Conservation (phyloP, 176 grass and related monocot genomes). For the Secale cereale region DNA sequence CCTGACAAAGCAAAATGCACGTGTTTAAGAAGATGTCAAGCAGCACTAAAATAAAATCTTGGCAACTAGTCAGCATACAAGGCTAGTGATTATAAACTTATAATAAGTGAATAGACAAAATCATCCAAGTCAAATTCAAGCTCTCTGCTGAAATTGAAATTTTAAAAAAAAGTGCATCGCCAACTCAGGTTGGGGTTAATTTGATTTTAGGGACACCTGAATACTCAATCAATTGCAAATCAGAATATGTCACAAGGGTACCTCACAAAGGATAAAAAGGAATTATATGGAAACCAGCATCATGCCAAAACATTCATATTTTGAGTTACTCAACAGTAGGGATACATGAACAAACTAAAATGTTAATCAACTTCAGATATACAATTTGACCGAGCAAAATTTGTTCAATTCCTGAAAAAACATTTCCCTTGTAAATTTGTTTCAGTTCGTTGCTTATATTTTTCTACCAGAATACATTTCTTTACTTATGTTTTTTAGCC, state of each 20-base stretch:
- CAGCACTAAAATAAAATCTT: background rate
- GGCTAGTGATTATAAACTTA: background rate
- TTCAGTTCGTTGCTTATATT: background rate
- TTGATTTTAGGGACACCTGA: background rate
- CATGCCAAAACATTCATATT: background rate
- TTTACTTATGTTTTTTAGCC: background rate
- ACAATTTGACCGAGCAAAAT: background rate
- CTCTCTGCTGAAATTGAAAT: background rate
- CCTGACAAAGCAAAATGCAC: conserved; percentile 36
- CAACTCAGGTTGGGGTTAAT: background rate
- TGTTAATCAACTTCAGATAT: background rate
- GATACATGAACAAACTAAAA: background rate
- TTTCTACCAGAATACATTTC: background rate
- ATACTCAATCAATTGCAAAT: background rate
- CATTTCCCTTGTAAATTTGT: background rate
- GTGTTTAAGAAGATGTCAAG: conserved; percentile 2
- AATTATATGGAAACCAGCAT: background rate
- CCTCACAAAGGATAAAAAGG: background rate
- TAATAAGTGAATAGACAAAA: background rate
- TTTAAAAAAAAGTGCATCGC: background rate
- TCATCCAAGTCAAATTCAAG: background rate
- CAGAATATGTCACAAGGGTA: background rate
- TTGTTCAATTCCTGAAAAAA: conserved; percentile 3
- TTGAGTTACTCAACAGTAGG: background rate
- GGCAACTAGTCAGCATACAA: background rate